These are phyloP conservation scores for Gaeumannomyces tritici DNA, from an alignment of 2,329 filamentous ascomycete genomes.

Conservation along the genomic window DNA sequence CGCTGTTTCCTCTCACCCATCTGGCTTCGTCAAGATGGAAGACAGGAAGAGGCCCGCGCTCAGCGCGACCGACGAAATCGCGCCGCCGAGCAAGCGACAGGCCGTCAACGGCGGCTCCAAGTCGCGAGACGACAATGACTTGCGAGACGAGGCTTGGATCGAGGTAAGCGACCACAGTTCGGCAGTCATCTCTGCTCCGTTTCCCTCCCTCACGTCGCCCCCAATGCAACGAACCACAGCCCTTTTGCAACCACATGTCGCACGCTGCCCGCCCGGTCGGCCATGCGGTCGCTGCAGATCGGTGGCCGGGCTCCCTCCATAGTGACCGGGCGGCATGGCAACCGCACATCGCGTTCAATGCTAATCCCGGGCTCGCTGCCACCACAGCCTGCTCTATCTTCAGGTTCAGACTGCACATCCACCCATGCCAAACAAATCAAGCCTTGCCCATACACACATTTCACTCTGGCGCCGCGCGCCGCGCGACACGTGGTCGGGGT, in stretches of 20 bases:
- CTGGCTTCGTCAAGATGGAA: constrained; percentile 92
- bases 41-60: constrained; percentile 94
- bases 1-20: constrained; percentile 58
- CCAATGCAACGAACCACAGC: not conserved
- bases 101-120: constrained; percentile 70
- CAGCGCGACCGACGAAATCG: constrained; percentile 69
- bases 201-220: constrained; percentile 12
- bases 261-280: not conserved
- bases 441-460: constrained; percentile 9
- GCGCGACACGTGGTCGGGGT: constrained; percentile 13
- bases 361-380: constrained; percentile 35
- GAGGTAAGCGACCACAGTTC: constrained; percentile 47
- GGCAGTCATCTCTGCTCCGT: constrained; percentile 10
- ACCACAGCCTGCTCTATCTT: constrained; percentile 27
- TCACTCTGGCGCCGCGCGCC: constrained; percentile 9
- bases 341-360: constrained; percentile 18
- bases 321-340: not conserved
- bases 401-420: constrained; percentile 19
- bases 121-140: constrained; percentile 45
- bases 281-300: not conserved
- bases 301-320: not conserved
- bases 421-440: constrained; percentile 13
- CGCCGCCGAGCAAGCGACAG: constrained; percentile 85
- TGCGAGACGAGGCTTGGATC: constrained; percentile 52
- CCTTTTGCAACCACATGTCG: not conserved